Evolutionary conservation across 805 yeast genomes (phyloP).

Genomic region (Myxozyma nipponensis): DNA sequence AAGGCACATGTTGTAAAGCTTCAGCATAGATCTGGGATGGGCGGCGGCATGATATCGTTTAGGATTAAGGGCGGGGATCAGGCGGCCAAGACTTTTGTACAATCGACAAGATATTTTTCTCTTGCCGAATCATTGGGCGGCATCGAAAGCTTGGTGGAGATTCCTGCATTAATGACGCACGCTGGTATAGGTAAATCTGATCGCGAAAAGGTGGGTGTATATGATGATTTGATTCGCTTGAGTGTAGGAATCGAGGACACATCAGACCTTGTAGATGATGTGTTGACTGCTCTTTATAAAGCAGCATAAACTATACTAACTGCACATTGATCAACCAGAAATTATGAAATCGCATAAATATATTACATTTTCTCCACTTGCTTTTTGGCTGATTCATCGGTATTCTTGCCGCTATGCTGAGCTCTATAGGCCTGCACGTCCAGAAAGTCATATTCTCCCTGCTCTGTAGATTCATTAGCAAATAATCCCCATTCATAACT

Average conservation of each 20-base stretch:
- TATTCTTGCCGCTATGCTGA: not conserved
- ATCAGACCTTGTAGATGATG: slow-evolving; percentile 69
- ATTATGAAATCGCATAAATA: too few species aligned
- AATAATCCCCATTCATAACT: not conserved
- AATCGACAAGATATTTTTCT: slow-evolving; percentile 70
- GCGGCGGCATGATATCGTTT: slow-evolving; percentile 91
- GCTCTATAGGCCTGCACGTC: slow-evolving; percentile 17
- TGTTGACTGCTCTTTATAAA: slow-evolving; percentile 59
- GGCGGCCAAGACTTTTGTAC: slow-evolving; percentile 70
- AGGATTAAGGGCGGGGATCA: slow-evolving; percentile 78
- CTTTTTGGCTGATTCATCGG: not conserved
- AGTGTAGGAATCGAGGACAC: slow-evolving; percentile 84
- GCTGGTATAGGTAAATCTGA: slow-evolving; percentile 80
- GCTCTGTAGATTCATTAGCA: slow-evolving; percentile 12
- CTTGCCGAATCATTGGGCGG: slow-evolving; percentile 91
- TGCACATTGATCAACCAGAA: too few species aligned
- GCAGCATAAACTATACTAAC: slow-evolving; percentile 31
- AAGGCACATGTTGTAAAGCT: slow-evolving; percentile 50
- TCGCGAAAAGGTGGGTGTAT: slow-evolving; percentile 73
- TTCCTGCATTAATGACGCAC: slow-evolving; percentile 89
- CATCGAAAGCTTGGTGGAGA: slow-evolving; percentile 78
- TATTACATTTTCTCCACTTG: not conserved
- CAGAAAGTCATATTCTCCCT: slow-evolving; percentile 25
- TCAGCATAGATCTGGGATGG: slow-evolving; percentile 80
- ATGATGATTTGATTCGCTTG: slow-evolving; percentile 74